Evolutionary conservation across 108 stramenopile genomes (phyloP), one percentile per base, ranked within the genome.

Genomic region (Nitzschia putrida): DNA sequence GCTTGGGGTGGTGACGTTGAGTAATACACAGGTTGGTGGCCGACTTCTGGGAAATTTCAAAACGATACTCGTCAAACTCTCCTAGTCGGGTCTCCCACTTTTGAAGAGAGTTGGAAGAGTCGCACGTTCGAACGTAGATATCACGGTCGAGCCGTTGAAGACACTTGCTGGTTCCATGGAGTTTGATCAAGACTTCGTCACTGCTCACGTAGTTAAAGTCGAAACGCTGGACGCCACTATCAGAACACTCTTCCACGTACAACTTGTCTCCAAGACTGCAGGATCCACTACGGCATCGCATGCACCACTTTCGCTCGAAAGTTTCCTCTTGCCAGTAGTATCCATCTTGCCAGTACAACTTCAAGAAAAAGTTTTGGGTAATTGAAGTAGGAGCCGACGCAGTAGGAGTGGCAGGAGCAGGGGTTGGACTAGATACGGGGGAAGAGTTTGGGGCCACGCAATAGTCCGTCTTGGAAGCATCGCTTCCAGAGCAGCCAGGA

Each of bases 291-390:
- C 61, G 18, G 44, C 85, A 87, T 9, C 42, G 53, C 81, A 87
- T 74, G 64, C 83, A 87, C 75, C 76, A 84, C 60, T 68, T 71
- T 13, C 66, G 83, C 44, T 87, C 83, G 24, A 69, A 39, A 22
- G 52, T 64, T 55, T 77, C 80, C 25, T 87, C 83, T 79, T 87
- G 86, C 86, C 86, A 87, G 37, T 59, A 75, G 60, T 84, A 84
- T 5, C 80, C 76, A 13, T 74, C 42, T 53, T 87, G 44, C 86
- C 86, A 87, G 51, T 84, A 77, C n/a, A 84, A 20, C 54, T 74
- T 80, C 13, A 87, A 39, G 24, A 61, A 51, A 45, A 87, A 84
- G 22, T 60, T 60, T 11, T 8, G 24, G 52, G 29, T n/a, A 3
- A 51, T 18, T 20, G 52, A 38, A 1, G 51, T 13, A 12, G 66